A percentile compares a stretch with the other conserved stretches of the same genome.
Evolutionary conservation across 1,139 yeast species (phyloP).

Genomic region (Blastobotrys persicus): DNA sequence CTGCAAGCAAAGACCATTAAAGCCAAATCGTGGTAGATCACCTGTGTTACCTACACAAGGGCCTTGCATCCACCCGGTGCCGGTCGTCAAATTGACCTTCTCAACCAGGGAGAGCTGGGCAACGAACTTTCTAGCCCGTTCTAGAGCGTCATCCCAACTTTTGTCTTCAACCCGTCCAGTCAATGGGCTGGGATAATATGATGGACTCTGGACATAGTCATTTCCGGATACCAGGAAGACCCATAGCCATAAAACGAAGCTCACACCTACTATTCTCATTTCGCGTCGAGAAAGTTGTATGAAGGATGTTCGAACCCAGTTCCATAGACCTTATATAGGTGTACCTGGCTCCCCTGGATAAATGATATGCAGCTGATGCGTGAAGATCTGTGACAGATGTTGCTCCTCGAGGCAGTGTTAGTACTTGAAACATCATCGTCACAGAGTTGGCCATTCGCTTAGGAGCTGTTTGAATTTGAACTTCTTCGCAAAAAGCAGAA

Average conservation of each 20-base stretch:
- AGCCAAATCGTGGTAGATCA: slow-evolving; percentile 53
- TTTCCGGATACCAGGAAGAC: not conserved
- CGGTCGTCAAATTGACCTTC: slow-evolving; percentile 62
- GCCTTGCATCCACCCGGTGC: slow-evolving; percentile 65
- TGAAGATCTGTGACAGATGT: not conserved
- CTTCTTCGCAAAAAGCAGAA: too few species aligned
- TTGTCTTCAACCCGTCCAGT: slow-evolving; percentile 32
- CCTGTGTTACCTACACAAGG: slow-evolving; percentile 68
- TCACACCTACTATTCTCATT: not conserved
- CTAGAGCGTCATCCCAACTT: slow-evolving; percentile 58
- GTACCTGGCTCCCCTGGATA: not conserved
- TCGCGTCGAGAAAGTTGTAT: too few species aligned
- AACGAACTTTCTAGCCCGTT: slow-evolving; percentile 51
- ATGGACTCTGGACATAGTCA: slow-evolving; percentile 21
- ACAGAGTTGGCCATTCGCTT: too few species aligned
- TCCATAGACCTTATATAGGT: too few species aligned
- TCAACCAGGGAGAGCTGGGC: slow-evolving; percentile 57
- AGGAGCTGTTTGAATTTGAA: too few species aligned
- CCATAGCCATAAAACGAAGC: not conserved
- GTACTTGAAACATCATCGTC: too few species aligned
- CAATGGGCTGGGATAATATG: slow-evolving; percentile 25
- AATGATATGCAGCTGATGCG: not conserved
- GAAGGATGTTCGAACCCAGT: too few species aligned
- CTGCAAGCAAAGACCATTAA: slow-evolving; percentile 58
- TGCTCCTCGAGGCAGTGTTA: not conserved